Evolutionary conservation across 2,329 filamentous ascomycete genomes (phyloP).

Genomic region (Pyricularia pennisetigena): DNA sequence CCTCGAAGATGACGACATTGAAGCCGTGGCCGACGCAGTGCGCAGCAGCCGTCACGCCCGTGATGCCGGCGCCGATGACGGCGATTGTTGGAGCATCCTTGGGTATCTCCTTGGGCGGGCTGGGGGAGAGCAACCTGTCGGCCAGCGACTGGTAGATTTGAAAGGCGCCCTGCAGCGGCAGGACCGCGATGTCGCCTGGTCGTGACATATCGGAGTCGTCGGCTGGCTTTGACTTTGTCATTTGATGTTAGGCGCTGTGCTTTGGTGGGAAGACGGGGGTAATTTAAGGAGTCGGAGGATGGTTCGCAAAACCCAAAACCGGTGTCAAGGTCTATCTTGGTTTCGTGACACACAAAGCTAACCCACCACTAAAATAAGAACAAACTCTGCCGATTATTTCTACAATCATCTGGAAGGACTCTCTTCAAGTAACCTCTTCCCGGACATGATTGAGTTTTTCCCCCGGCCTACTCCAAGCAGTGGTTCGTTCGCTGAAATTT

Average conservation of each 20-base stretch:
- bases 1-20: slow-evolving; percentile 71
- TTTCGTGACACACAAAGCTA: too few relatives aligned
- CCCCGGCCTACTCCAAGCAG: background rate
- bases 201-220: background rate
- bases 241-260: background rate
- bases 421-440: background rate
- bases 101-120: slow-evolving; percentile 38
- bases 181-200: background rate
- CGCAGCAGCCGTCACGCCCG: slow-evolving; percentile 65
- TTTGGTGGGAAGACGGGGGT: background rate
- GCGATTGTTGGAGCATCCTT: slow-evolving; percentile 54
- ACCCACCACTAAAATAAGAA: too few relatives aligned
- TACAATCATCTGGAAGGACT: too few relatives aligned
- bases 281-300: background rate
- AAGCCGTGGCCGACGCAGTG: slow-evolving; percentile 83
- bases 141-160: slow-evolving; percentile 56
- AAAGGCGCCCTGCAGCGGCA: slow-evolving; percentile 52
- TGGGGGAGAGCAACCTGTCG: slow-evolving; percentile 57
- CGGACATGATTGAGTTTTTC: background rate
- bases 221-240: background rate
- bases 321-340: too few relatives aligned
- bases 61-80: slow-evolving; percentile 63
- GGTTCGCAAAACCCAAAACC: background rate
- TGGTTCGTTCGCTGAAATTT: background rate
- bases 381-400: too few relatives aligned